Evolutionary conservation across 768 basidiomycete species (phyloP), one percentile per base, ranked within the genome.

Genomic region (Mycena amicta): DNA sequence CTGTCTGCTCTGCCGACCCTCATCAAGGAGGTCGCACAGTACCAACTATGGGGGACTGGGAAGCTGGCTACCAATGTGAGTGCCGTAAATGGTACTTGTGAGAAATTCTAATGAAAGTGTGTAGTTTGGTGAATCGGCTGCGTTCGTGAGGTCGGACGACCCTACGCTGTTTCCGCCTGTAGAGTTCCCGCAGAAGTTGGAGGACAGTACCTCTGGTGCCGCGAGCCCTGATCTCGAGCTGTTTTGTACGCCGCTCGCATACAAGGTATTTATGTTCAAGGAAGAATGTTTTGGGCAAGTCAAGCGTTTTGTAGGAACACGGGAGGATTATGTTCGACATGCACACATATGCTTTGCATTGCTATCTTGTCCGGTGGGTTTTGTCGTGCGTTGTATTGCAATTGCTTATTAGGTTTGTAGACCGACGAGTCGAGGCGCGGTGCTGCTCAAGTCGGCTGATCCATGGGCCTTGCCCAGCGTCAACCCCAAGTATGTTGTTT

Each of bases 131-230:
- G 87, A 88, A 69, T 75, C 80, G 4, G 83, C 79, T 27, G 86
- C 84, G 1, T 88, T 89, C 63, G 69, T 84, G 40, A 82, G 85
- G 15, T 78, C 83, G 4, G 78, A 80, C 56, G 83, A 88, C 56
- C 78, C 78, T 1, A 65, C 62, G 12, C 65, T 87, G 2, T 85
- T 85, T 66, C 77, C 80, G 3, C 56, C 66, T 5, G 60, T 58
- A 1, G 67, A 77, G 50, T 79, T 68, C 57, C 70, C 72, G 11
- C 70, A 74, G 41, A 70, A 71, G 33, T 43, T 81, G 56, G 57
- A 75, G 61, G 82, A 83, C 56, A 78, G 70, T 47, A 78, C 80
- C 3, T 82, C 81, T 16, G 77, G 72, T 1, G 57, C 71, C 22
- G 73, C 75, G 25, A 79, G 79, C 45, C 82, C 82, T 16, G 82